Evolutionary conservation across 768 basidiomycete species (phyloP).

Genomic region (Nevesoporus exiguus): DNA sequence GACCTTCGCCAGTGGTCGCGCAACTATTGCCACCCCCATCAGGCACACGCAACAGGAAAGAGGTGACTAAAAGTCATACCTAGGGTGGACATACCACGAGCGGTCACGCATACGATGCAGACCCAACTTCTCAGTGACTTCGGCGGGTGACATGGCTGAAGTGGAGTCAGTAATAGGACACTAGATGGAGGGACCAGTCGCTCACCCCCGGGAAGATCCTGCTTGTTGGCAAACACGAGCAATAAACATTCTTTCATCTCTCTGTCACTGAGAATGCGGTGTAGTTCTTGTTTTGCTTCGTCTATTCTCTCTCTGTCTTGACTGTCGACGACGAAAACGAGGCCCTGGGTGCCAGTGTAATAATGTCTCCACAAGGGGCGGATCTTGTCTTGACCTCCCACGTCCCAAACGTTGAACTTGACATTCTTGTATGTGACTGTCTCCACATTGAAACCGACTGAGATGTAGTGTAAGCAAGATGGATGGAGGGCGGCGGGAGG

Average conservation of each 20-base stretch:
- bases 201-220: slow-evolving; percentile 94
- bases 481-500: background rate
- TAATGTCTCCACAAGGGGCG: slow-evolving; percentile 98
- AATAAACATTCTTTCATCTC: slow-evolving; percentile 98
- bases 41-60: background rate
- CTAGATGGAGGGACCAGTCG: slow-evolving; percentile 4
- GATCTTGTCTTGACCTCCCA: slow-evolving; percentile 99
- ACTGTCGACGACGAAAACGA: slow-evolving; percentile 97
- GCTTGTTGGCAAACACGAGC: slow-evolving; percentile 99
- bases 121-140: slow-evolving; percentile 96
- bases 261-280: slow-evolving; percentile 91
- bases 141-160: slow-evolving; percentile 94
- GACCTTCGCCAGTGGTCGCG: slow-evolving; percentile 93
- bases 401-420: slow-evolving; percentile 94
- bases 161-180: background rate
- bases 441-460: slow-evolving; percentile 98
- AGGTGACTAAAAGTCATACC: slow-evolving; percentile 45
- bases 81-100: slow-evolving; percentile 99
- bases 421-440: slow-evolving; percentile 99
- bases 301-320: slow-evolving; percentile 94
- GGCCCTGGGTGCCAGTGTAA: slow-evolving; percentile 97
- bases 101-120: slow-evolving; percentile 94
- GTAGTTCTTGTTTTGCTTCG: slow-evolving; percentile 93
- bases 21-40: slow-evolving; percentile 52
- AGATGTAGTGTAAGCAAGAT: background rate